Conservation (phyloP, 257 asterid species). For the Solanum sejunctum region DNA sequence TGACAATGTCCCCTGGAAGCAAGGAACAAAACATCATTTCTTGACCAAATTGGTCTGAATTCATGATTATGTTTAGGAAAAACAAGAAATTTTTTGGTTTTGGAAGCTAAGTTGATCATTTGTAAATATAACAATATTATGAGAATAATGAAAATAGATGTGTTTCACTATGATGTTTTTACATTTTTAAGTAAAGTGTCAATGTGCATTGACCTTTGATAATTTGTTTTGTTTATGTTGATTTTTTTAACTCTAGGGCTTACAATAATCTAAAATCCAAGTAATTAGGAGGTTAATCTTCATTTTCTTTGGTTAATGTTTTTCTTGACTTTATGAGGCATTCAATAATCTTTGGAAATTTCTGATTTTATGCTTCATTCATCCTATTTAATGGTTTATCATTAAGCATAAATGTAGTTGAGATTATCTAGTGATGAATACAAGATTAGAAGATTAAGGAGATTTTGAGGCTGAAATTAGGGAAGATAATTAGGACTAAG, state of each 20-base stretch:
- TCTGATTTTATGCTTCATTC: neutral
- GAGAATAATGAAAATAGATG: neutral
- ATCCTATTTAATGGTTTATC: neutral
- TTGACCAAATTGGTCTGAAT: neutral
- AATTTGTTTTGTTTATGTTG: neutral
- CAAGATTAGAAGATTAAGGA: neutral
- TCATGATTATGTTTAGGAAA: neutral
- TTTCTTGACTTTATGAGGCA: neutral
- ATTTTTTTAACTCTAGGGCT: neutral
- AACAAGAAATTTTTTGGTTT: neutral
- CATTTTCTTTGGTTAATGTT: neutral
- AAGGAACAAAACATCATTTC: neutral
- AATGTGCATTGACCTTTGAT: neutral
- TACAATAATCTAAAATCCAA: neutral
- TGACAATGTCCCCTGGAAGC: neutral
- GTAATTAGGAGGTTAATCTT: neutral
- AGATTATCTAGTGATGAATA: neutral
- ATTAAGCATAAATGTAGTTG: neutral
- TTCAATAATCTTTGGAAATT: neutral
- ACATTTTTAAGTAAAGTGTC: neutral
- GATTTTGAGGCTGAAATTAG: neutral
- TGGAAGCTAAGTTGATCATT: neutral
- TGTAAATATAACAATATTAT: neutral
- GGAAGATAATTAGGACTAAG: neutral
- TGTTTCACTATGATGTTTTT: neutral